Conservation (phyloP, 2,329 filamentous ascomycete genomes). For the Alternaria consortialis region DNA sequence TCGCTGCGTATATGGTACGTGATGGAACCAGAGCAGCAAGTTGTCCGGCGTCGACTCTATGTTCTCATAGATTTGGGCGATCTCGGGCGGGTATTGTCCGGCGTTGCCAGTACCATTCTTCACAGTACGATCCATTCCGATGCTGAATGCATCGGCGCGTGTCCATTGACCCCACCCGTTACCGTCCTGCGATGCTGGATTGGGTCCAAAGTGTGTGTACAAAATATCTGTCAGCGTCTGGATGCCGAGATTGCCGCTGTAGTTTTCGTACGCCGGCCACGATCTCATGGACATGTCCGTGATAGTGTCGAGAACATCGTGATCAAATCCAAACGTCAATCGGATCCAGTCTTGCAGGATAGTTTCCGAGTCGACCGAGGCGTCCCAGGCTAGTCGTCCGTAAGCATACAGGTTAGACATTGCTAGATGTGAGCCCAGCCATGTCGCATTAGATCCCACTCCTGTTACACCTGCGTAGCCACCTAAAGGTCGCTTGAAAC, state of each 20-base stretch:
- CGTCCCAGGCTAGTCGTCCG: conserved; percentile 72
- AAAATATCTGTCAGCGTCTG: conserved; percentile 75
- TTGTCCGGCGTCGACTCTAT: conserved; percentile 72
- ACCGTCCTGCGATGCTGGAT: conserved; percentile 70
- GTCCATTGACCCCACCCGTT: conserved; percentile 80
- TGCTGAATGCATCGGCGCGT: conserved; percentile 65
- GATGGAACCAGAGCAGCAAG: conserved; percentile 77
- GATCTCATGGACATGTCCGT: conserved; percentile 71
- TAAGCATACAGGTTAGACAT: conserved; percentile 74
- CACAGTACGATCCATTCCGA: conserved; percentile 78
- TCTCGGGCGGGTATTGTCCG: conserved; percentile 70
- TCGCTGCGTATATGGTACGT: conserved; percentile 71
- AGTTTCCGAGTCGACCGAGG: conserved; percentile 57
- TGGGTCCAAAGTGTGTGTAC: conserved; percentile 73
- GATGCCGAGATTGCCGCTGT: conserved; percentile 74
- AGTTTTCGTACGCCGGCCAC: conserved; percentile 76
- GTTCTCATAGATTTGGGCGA: conserved; percentile 67
- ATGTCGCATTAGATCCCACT: conserved; percentile 71
- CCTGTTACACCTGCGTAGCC: conserved; percentile 74
- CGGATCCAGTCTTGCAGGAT: conserved; percentile 73
- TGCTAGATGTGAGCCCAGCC: conserved; percentile 73
- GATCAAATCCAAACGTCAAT: conserved; percentile 69
- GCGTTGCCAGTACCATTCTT: conserved; percentile 72
- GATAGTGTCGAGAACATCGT: conserved; percentile 65
- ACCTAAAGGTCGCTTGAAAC: conserved; percentile 65